Base-by-base conservation (phyloP, 2,329 filamentous ascomycete genomes). In the Alternaria conjuncta region DNA sequence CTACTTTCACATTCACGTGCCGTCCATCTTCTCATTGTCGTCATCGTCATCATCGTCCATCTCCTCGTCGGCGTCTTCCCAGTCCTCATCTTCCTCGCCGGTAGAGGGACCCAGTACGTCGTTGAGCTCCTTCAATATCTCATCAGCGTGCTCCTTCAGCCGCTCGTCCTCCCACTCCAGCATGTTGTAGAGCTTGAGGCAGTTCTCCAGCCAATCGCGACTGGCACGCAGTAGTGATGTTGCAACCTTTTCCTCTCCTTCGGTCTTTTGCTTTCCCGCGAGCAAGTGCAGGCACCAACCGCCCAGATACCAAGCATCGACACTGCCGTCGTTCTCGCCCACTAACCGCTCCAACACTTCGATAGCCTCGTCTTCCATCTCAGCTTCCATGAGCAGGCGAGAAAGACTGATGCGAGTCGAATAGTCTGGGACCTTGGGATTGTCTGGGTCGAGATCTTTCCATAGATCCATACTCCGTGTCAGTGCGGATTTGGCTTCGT, bases 251-350 rank as follows among this genome's bases (percentile, higher is more conserved):
- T 84, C 83, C 50, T 88, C 84, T 43, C 83, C 83, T 5, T 80
- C 78, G 66, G 80, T 80, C 71, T 85, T 87, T 73, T 88, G 83
- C 84, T 90, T 92, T 78, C 92, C 87, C 11, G 91, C 92, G 66
- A 92, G 84, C 62, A 97, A 86, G 77, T 93, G 93, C 70, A 96
- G 86, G 72, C 93, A 94, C 92, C 95, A 98, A 5, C 96, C 96
- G 46, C 96, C 96, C 6, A 99, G 86, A 82, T 99, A 99, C 94
- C 94, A 97, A 18, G 93, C 92, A 81, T 99, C 96, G 20, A 99
- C 92, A 78, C 95, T 97, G 75, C 92, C 87, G 77, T 99, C 96
- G 70, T 99, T 95, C 78, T 99, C 96, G 36, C 87, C 85, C 43
- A 97, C 88, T 57, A 99, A 84, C 57, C 93, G 86, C 77, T 97